A percentile compares a stretch with the other conserved stretches of the same genome.
Conservation (phyloP, 2,329 filamentous ascomycete species). For the Neonectria sp. region DNA sequence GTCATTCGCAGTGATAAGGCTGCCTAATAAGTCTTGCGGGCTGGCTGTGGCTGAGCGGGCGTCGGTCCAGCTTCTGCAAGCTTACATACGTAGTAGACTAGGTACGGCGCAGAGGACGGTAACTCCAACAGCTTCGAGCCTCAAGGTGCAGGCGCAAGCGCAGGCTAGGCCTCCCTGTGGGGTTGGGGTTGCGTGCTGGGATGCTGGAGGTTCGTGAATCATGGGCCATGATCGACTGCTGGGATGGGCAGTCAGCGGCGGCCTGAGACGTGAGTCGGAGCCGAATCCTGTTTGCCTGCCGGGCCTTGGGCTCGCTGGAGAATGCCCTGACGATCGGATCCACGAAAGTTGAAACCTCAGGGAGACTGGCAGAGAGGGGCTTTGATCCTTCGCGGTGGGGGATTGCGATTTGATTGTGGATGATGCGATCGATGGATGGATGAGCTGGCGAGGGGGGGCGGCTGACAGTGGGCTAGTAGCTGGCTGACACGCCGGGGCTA, state of each 20-base stretch:
- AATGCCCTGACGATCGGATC: background rate
- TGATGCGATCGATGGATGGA: conserved; percentile 23
- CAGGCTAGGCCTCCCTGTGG: background rate
- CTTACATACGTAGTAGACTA: background rate
- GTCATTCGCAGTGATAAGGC: conserved; percentile 25
- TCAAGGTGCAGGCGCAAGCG: background rate
- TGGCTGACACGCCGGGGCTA: background rate
- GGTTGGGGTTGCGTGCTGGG: conserved; percentile 11
- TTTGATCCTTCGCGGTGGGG: conserved; percentile 13
- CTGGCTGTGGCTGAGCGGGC: conserved; percentile 27
- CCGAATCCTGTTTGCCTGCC: conserved; percentile 25
- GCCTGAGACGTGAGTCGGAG: conserved; percentile 34
- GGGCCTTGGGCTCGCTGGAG: conserved; percentile 13
- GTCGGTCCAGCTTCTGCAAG: conserved; percentile 5
- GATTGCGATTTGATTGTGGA: conserved; percentile 17
- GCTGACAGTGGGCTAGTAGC: conserved; percentile 13
- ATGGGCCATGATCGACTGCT: conserved; percentile 19
- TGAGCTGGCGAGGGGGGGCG: conserved; percentile 8
- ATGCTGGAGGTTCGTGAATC: background rate
- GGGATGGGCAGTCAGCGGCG: conserved; percentile 12
- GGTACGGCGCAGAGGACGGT: background rate
- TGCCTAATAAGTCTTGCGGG: conserved; percentile 7
- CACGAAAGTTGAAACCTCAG: background rate
- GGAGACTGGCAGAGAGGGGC: conserved; percentile 7
- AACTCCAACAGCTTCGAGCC: background rate